Base-by-base conservation (phyloP, 2,329 filamentous ascomycete species). In the Chrysoporthe cubensis region DNA sequence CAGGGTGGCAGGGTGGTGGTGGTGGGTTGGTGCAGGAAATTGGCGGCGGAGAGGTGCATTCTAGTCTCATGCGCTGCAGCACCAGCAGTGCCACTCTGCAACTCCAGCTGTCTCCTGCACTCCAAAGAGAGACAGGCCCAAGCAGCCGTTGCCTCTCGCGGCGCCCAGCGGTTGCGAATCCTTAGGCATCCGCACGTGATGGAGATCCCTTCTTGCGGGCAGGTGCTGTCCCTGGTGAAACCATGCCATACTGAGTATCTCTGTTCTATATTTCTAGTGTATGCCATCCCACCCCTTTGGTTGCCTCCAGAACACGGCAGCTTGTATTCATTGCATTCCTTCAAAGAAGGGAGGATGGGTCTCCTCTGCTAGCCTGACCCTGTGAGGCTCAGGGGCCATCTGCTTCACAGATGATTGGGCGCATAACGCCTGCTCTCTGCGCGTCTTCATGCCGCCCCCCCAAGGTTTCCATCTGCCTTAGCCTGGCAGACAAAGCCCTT, bases 71-170 rank as follows among this genome's bases (percentile, higher is more conserved):
- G 66, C 66, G 37, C 37, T 6, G 60, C 34, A 58, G 57, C 57
- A 43, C 52, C n/a, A 48, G 52, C 48, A 68, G 63, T 62, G 64
- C 66, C 52, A 66, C 66, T 44, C 62, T 68, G 42, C 34, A 21
- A 44, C 16, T 21, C 57, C 37, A n/a, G 6, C 32, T 8, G 40
- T 14, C 40, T 43, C 42, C 37, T 16, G n/a, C 57, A 21, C 37
- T 26, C 57, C 57, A 14, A 60, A 43, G 14, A 26, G 26, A 43
- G 21, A 60, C 7, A 26, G 37, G 40, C 18, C 37, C n/a, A 34
- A 32, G 21, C 40, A 43, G 57, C 57, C 21, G 50, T 26, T 6
- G 50, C 50, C 50, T 34, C 37, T 40, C 37, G 9, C 37, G 9
- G 5, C 37, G 37, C 50, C 59, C 52, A 11, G 44, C 4, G 9